These are phyloP conservation scores for Cystoderma amianthinum DNA, from an alignment of 768 basidiomycete genomes.

Conservation along the genomic window DNA sequence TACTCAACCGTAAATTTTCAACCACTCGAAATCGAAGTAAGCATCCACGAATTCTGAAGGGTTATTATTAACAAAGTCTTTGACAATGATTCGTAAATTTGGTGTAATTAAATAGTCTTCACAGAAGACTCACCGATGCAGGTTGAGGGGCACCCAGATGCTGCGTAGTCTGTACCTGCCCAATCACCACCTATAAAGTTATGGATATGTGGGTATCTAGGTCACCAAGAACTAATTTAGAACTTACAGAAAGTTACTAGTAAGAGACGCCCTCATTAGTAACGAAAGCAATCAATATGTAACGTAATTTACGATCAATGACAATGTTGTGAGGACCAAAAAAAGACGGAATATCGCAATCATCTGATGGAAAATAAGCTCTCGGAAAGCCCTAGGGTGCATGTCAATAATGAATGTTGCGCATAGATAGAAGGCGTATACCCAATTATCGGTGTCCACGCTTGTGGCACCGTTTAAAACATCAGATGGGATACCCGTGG, in stretches of 20 bases:
- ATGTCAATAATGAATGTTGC: too few species aligned
- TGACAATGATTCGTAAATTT: too few species aligned
- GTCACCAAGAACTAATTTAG: neutral
- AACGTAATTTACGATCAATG: constrained; percentile 43
- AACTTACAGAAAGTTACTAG: constrained; percentile 56
- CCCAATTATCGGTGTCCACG: constrained; percentile 52
- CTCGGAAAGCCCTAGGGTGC: constrained; percentile 51
- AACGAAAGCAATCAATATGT: neutral
- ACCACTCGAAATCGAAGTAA: constrained; percentile 63
- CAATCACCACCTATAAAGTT: constrained; percentile 46
- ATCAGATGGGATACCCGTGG: constrained; percentile 43
- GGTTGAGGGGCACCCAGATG: constrained; percentile 44
- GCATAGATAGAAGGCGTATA: constrained; percentile 12
- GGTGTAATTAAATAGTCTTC: too few species aligned
- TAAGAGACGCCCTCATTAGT: neutral
- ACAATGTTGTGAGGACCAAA: constrained; percentile 58
- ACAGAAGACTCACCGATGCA: constrained; percentile 43
- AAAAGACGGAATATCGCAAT: constrained; percentile 48
- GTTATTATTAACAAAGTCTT: constrained; percentile 61
- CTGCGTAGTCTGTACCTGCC: constrained; percentile 48
- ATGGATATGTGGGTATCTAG: neutral
- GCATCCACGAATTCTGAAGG: constrained; percentile 61
- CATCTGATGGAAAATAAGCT: constrained; percentile 54
- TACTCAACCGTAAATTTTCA: constrained; percentile 35
- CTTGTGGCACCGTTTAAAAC: constrained; percentile 29